These are phyloP conservation scores for Neurospora africana DNA, from an alignment of 495 filamentous ascomycete genomes.

Conservation along the genomic window DNA sequence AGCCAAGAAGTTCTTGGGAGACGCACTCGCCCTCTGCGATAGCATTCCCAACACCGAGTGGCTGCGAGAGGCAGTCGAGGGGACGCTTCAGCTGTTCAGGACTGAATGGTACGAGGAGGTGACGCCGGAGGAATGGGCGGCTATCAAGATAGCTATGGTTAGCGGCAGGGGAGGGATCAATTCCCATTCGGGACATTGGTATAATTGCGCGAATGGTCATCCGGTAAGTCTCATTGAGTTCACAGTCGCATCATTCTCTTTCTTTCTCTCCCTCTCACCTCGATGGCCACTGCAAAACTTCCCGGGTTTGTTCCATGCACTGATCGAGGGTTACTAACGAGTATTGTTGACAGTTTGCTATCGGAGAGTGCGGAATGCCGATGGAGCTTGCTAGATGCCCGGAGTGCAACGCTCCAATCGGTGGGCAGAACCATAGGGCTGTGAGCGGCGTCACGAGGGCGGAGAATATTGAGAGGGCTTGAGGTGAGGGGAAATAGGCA, in stretches of 20 bases:
- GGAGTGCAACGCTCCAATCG: slow-evolving; percentile 51
- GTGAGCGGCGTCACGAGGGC: slow-evolving; percentile 8
- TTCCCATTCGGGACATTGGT: slow-evolving; percentile 28
- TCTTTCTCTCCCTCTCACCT: not conserved
- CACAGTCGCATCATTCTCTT: no score
- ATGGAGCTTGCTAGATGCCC: slow-evolving; percentile 55
- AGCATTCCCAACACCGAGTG: slow-evolving; percentile 10
- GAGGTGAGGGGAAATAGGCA: no score
- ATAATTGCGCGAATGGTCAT: slow-evolving; percentile 24
- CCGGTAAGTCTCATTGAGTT: slow-evolving; percentile 11
- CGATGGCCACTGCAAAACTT: no score
- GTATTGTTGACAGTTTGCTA: no score
- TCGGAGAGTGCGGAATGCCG: slow-evolving; percentile 65
- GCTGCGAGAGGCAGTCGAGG: slow-evolving; percentile 14
- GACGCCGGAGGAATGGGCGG: slow-evolving; percentile 18
- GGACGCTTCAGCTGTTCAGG: slow-evolving; percentile 5
- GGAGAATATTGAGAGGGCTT: no score
- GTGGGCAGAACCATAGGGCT: slow-evolving; percentile 48
- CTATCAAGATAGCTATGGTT: slow-evolving; percentile 26
- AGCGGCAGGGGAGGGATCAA: slow-evolving; percentile 15
- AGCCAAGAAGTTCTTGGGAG: not conserved
- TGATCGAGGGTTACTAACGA: no score
- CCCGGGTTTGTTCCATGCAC: no score
- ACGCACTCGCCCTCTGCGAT: slow-evolving; percentile 11
- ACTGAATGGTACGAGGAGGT: slow-evolving; percentile 17